Conservation (phyloP, 306 rosid species). For the Malus sylvestris region DNA sequence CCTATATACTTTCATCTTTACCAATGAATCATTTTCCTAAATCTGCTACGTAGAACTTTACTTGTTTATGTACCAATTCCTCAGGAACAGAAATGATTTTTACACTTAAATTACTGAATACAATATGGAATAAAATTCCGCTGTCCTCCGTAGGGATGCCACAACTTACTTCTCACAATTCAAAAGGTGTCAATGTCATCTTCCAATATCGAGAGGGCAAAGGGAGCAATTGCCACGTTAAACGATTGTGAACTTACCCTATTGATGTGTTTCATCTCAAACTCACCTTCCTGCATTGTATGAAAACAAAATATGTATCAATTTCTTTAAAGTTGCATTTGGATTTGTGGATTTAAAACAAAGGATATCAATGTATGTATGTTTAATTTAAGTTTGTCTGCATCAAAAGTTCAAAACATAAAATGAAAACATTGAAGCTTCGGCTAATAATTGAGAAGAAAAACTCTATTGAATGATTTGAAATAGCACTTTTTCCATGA, state of each 20-base stretch:
- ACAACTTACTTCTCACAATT: constrained; percentile 22
- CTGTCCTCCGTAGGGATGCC: not conserved
- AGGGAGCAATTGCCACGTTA: constrained; percentile 51
- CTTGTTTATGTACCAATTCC: not conserved
- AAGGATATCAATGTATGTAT: not conserved
- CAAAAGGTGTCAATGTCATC: constrained; percentile 33
- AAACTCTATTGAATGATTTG: not conserved
- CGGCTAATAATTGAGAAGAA: not conserved
- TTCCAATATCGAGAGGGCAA: constrained; percentile 41
- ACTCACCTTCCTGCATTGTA: constrained; percentile 52
- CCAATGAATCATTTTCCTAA: constrained; percentile 1
- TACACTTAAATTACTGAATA: constrained; percentile 1
- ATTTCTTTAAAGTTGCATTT: not conserved
- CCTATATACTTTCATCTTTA: constrained; percentile 17
- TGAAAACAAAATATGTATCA: constrained; percentile 1
- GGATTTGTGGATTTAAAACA: not conserved
- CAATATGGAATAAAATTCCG: not conserved
- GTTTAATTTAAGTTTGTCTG: not conserved
- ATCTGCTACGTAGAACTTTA: not conserved
- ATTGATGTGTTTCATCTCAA: constrained; percentile 56
- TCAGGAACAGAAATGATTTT: not conserved
- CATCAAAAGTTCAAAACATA: not conserved
- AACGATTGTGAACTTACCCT: constrained; percentile 36
- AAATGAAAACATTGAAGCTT: not conserved
- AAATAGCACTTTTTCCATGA: not conserved